Conservation (phyloP, 129 eudicot genomes). For the Solidago caesia region DNA sequence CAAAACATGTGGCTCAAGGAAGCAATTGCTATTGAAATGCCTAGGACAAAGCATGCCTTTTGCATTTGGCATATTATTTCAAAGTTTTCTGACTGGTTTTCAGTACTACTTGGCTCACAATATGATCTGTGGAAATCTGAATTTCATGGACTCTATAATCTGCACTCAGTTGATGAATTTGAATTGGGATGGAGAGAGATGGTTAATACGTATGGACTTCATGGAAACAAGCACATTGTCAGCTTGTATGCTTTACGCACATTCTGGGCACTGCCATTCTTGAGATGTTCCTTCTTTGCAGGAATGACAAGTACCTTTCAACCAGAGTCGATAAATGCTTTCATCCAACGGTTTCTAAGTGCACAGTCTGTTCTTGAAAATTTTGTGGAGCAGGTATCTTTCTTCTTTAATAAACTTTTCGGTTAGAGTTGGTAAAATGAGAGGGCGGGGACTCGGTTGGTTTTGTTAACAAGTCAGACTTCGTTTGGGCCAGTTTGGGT, state of each 20-base stretch:
- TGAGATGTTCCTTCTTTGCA: constrained; percentile 72
- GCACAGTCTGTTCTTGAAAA: constrained; percentile 61
- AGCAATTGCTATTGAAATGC: constrained; percentile 66
- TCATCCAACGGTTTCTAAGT: constrained; percentile 68
- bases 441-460: not conserved
- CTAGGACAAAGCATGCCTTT: constrained; percentile 78
- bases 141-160: constrained; percentile 63
- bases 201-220: constrained; percentile 62
- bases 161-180: constrained; percentile 66
- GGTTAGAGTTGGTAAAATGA: not conserved
- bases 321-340: constrained; percentile 60
- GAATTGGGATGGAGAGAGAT: constrained; percentile 81
- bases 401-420: not conserved
- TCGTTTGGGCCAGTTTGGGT: not conserved
- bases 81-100: constrained; percentile 84
- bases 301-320: constrained; percentile 66
- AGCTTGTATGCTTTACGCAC: constrained; percentile 74
- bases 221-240: constrained; percentile 72
- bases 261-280: constrained; percentile 77
- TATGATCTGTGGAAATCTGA: constrained; percentile 80
- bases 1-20: constrained; percentile 96
- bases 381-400: constrained; percentile 68
- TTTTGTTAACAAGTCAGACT: not conserved
- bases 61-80: constrained; percentile 79
- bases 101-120: constrained; percentile 59